Evolutionary conservation across 768 basidiomycete species (phyloP).

Genomic region (Pleurotus ostreatus): DNA sequence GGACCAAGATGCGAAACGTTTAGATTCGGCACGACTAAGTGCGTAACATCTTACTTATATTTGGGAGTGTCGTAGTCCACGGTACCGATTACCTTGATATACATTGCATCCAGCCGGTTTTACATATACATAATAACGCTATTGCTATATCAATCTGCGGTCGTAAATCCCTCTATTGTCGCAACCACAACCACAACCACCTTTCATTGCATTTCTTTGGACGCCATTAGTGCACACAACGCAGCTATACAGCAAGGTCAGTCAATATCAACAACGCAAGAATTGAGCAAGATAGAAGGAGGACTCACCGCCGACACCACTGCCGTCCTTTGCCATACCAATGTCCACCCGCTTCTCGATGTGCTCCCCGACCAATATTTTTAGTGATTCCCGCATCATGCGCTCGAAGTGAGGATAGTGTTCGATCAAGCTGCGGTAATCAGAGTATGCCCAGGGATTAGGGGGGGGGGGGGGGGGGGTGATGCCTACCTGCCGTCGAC

Average conservation of each 20-base stretch:
- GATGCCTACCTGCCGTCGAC: conserved; percentile 84
- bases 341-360: conserved; percentile 80
- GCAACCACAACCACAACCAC: conserved; percentile 2
- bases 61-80: no score
- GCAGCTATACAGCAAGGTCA: conserved; percentile 51
- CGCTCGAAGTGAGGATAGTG: conserved; percentile 87
- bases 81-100: background rate
- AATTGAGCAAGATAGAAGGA: background rate
- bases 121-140: conserved; percentile 7
- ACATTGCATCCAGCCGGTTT: conserved; percentile 1
- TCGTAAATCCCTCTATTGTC: background rate
- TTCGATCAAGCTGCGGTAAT: conserved; percentile 63
- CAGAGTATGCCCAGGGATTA: background rate
- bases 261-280: conserved; percentile 3
- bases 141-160: background rate
- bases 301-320: conserved; percentile 89
- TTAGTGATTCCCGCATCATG: conserved; percentile 69
- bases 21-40: background rate
- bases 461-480: conserved; percentile 7
- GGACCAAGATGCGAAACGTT: conserved; percentile 6
- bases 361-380: conserved; percentile 72
- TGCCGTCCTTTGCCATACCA: conserved; percentile 95
- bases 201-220: background rate
- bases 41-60: no score
- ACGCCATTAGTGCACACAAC: conserved; percentile 60